A percentile compares a stretch with the other conserved stretches of the same genome.
Evolutionary conservation across 2,329 filamentous ascomycete species (phyloP).

Genomic region (Zasmidium angulare): DNA sequence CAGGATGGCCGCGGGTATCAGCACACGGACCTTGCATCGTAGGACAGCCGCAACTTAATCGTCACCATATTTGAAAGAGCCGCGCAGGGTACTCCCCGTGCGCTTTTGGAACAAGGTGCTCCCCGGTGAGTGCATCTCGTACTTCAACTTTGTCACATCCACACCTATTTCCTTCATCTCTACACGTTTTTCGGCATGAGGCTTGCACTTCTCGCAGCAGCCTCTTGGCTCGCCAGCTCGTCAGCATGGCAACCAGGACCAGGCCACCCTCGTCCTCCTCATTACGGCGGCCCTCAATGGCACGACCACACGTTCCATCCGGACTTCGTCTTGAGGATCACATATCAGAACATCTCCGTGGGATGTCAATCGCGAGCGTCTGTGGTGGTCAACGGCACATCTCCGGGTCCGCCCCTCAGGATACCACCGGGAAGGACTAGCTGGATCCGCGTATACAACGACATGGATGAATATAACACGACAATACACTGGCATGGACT

Average conservation of each 20-base stretch:
- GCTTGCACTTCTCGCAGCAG: conserved; percentile 3
- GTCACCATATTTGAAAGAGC: neutral
- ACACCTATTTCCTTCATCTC: neutral
- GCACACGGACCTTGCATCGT: neutral
- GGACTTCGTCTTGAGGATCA: conserved; percentile 50
- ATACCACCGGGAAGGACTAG: conserved; percentile 48
- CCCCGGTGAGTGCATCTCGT: neutral
- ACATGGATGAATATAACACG: conserved; percentile 54
- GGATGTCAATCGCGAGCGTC: conserved; percentile 50
- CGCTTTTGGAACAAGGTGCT: neutral
- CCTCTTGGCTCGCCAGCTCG: neutral
- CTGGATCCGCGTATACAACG: conserved; percentile 62
- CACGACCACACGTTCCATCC: conserved; percentile 39
- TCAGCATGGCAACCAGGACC: conserved; percentile 17
- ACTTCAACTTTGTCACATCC: neutral
- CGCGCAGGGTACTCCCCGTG: neutral
- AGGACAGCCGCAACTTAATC: neutral
- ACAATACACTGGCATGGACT: conserved; percentile 72
- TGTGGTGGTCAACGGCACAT: conserved; percentile 54
- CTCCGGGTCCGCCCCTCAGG: conserved; percentile 52
- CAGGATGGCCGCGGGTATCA: neutral
- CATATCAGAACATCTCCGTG: conserved; percentile 43
- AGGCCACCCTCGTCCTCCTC: conserved; percentile 13
- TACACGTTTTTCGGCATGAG: neutral
- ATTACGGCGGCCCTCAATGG: conserved; percentile 19